Base-by-base conservation (phyloP, 768 basidiomycete species). In the Suillus discolor region DNA sequence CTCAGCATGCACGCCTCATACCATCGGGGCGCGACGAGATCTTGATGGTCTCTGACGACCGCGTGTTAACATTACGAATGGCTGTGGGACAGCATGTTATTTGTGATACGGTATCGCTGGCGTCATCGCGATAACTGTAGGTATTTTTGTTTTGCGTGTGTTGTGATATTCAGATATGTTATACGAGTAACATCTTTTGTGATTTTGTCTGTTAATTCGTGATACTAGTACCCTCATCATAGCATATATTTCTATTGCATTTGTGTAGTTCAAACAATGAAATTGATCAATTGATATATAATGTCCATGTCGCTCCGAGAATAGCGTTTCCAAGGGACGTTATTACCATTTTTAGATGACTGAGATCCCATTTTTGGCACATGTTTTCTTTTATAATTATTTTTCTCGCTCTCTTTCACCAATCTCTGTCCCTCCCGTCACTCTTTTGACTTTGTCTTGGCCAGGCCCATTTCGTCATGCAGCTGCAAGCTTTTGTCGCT, bases 11-110 rank as follows among this genome's bases (percentile, higher is more conserved):
- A n/a, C 78, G 81, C 47, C 76, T 83, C 66, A 80, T 80, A 51
- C 85, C 87, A 71, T 80, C 82, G 13, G 88, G 84, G 15, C 84
- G 91, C 34, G 91, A 93, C 66, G 94, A 97, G 77, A 94, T 97
- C 73, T 79, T 97, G 67, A 88, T 96, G 77, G 91, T 94, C 42
- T 94, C 92, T 5, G 96, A 96, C 70, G 95, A 97, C 77, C 87
- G 91, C 41, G 88, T 95, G 66, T 79, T 94, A 73, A 84, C 89
- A 51, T 76, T 95, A 62, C 86, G 89, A 57, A 79, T 89, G 67
- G 77, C 82, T 65, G 74, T 79, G 18, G 67, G 68, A 44, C 57
- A 25, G 13, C 68, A 65, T 25, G 60, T 68, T 23, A 57, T 7
- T 20, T 69, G 65, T n/a, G 64, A 67, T 51, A 38, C 62, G 51